phyloP scores from a whole-genome alignment of 306 rosid species.

The Alnus rubra region DNA sequence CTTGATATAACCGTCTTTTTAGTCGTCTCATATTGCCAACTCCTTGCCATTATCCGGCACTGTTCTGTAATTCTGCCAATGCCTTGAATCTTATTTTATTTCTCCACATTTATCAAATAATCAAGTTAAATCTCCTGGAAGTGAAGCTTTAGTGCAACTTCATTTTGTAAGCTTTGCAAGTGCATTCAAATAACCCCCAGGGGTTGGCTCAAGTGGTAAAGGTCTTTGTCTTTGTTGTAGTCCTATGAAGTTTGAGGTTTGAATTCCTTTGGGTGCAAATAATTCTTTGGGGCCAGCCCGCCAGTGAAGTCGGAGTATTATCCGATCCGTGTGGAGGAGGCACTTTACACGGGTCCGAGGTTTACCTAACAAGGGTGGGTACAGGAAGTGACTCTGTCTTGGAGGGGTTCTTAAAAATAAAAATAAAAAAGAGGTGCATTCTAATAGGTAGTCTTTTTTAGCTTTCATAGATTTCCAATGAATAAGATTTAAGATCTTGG shows the following conservation, averaged over 20 bases:
- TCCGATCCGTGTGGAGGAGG: too few relatives aligned
- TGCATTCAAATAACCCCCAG: neutral
- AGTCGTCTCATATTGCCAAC: neutral
- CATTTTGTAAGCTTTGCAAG: neutral
- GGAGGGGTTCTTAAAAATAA: too few relatives aligned
- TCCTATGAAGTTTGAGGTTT: too few relatives aligned
- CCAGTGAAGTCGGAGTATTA: too few relatives aligned
- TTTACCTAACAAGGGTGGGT: too few relatives aligned
- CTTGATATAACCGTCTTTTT: neutral
- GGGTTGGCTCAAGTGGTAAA: too few relatives aligned
- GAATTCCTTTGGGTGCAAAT: too few relatives aligned
- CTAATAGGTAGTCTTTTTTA: too few relatives aligned
- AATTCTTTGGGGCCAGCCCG: too few relatives aligned
- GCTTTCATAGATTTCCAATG: neutral
- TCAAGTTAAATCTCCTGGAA: neutral
- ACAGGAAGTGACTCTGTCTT: too few relatives aligned
- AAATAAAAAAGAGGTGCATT: neutral
- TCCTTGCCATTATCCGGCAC: neutral
- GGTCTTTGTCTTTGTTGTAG: too few relatives aligned
- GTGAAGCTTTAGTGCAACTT: neutral
- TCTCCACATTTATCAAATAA: neutral
- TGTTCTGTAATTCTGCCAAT: neutral
- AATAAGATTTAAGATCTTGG: neutral
- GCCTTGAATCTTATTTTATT: neutral
- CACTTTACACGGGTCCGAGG: too few relatives aligned